These are phyloP conservation scores for Aureobasidium sp. DNA, from an alignment of 2,329 filamentous ascomycete genomes.

Conservation along the genomic window DNA sequence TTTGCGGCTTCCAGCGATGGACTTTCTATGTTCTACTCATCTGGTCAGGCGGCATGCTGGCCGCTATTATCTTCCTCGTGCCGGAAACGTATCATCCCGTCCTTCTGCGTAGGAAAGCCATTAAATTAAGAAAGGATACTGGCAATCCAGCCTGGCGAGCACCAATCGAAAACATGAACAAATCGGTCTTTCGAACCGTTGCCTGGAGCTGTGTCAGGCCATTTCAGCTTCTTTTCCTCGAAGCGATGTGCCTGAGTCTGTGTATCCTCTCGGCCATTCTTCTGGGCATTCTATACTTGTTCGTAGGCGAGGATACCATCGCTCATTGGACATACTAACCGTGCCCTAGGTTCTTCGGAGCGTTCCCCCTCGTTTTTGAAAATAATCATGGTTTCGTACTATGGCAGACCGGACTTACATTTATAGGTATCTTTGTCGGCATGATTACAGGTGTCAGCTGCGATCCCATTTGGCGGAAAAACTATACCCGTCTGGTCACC, in stretches of 20 bases:
- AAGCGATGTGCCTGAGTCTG: conserved; percentile 79
- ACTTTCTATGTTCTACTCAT: conserved; percentile 80
- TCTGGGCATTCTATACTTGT: conserved; percentile 77
- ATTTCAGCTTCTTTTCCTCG: conserved; percentile 69
- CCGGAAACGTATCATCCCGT: conserved; percentile 80
- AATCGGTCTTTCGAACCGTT: conserved; percentile 54
- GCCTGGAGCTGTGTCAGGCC: conserved; percentile 53
- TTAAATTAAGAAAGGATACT: conserved; percentile 61
- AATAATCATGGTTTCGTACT: conserved; percentile 68
- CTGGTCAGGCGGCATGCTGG: conserved; percentile 62
- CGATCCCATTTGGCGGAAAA: conserved; percentile 59
- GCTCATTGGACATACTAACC: not conserved
- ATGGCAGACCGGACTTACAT: conserved; percentile 73
- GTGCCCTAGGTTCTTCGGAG: conserved; percentile 63
- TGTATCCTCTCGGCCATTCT: conserved; percentile 78
- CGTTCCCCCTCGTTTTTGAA: conserved; percentile 63
- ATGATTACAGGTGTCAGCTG: conserved; percentile 58
- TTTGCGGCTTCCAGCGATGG: not conserved
- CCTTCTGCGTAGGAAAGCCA: conserved; percentile 65
- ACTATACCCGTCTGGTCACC: conserved; percentile 49
- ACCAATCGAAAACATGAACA: conserved; percentile 64
- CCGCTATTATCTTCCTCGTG: conserved; percentile 62
- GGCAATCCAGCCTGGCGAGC: conserved; percentile 71
- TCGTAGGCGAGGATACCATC: not conserved
- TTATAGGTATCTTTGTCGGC: conserved; percentile 63